Percentiles rank a stretch among this genome's conserved stretches.
phyloP scores from a whole-genome alignment of 1,139 yeast genomes.

The Hanseniaspora uvarum region DNA sequence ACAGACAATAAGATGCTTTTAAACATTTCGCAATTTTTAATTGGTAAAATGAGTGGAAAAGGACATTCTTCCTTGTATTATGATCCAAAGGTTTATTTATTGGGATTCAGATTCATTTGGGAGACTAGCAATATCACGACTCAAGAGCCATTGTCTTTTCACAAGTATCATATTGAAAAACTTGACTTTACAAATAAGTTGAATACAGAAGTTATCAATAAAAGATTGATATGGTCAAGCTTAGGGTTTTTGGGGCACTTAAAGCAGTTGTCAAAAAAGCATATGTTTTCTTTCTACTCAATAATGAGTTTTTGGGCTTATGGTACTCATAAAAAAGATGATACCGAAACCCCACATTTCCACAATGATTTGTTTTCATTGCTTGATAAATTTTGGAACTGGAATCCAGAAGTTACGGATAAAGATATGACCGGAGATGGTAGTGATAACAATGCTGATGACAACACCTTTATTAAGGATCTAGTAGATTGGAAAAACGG shows the following conservation, averaged over 20 bases:
- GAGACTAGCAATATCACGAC: conserved; percentile 53
- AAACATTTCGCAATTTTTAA: conserved; percentile 70
- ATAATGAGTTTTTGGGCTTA: background rate
- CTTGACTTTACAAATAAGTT: conserved; percentile 15
- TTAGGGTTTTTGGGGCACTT: conserved; percentile 11
- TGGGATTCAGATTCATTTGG: conserved; percentile 63
- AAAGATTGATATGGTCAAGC: conserved; percentile 15
- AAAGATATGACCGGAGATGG: conserved; percentile 10
- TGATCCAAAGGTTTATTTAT: conserved; percentile 72
- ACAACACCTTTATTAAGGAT: conserved; percentile 4
- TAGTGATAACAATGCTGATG: background rate
- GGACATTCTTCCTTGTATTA: conserved; percentile 88
- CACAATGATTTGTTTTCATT: background rate
- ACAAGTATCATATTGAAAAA: conserved; percentile 13
- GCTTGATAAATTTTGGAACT: conserved; percentile 14
- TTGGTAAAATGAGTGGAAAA: conserved; percentile 87
- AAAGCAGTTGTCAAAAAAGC: background rate
- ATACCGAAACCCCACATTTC: conserved; percentile 2
- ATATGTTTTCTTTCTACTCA: background rate
- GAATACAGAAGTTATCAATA: conserved; percentile 8
- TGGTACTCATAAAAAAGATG: background rate
- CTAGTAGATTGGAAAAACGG: conserved; percentile 14
- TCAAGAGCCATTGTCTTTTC: conserved; percentile 19
- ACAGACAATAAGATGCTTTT: conserved; percentile 69
- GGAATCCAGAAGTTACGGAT: conserved; percentile 9